Evolutionary conservation across 2,329 filamentous ascomycete genomes (phyloP).

Genomic region (Gaeumannomyces sp.): DNA sequence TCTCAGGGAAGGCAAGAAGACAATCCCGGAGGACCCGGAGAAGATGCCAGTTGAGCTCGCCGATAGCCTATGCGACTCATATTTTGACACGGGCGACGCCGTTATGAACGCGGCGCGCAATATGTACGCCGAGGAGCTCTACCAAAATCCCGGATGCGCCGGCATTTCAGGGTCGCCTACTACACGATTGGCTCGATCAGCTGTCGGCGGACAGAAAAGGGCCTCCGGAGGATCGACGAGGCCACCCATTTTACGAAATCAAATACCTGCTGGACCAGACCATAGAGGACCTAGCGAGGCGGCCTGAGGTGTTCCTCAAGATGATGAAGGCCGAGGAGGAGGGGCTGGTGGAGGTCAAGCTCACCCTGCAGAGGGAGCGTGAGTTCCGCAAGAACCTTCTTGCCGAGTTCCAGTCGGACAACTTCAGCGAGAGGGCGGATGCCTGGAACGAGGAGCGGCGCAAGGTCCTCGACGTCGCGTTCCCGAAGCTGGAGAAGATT

Average conservation of each 20-base stretch:
- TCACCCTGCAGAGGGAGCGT: conserved; percentile 69
- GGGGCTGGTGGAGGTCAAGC: conserved; percentile 78
- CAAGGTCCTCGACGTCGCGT: conserved; percentile 75
- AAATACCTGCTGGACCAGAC: conserved; percentile 93
- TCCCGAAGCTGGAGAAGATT: conserved; percentile 73
- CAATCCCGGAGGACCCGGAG: conserved; percentile 77
- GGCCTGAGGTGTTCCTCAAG: conserved; percentile 86
- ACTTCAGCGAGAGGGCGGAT: conserved; percentile 89
- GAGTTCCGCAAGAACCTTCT: conserved; percentile 73
- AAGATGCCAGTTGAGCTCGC: conserved; percentile 81
- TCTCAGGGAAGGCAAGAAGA: conserved; percentile 68
- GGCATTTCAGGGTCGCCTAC: conserved; percentile 75
- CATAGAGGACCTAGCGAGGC: conserved; percentile 70
- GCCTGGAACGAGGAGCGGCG: conserved; percentile 87
- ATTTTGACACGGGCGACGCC: conserved; percentile 68
- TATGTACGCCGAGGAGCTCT: conserved; percentile 88
- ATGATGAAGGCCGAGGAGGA: conserved; percentile 98
- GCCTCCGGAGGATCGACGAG: conserved; percentile 86
- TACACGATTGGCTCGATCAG: conserved; percentile 81
- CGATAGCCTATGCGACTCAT: conserved; percentile 65
- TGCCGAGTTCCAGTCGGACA: conserved; percentile 84
- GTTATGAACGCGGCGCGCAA: conserved; percentile 75
- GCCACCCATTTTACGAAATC: conserved; percentile 96
- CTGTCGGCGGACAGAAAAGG: conserved; percentile 89
- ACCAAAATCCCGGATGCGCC: conserved; percentile 81